phyloP scores from a whole-genome alignment of 805 yeast genomes.

The Schizosaccharomyces japonicus region DNA sequence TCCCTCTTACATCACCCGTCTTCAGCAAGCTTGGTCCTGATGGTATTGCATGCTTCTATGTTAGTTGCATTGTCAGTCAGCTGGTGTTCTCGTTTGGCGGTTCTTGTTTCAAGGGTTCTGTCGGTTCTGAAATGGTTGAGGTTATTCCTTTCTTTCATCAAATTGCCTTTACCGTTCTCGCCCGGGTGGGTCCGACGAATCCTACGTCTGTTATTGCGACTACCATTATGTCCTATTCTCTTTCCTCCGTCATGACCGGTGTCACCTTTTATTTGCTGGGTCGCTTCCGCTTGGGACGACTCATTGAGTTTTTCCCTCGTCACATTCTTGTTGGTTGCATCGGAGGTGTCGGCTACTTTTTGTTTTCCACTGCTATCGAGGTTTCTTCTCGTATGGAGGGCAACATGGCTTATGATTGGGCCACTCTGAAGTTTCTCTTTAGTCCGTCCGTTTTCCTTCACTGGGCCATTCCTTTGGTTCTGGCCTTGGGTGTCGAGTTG shows the following conservation, averaged over 20 bases:
- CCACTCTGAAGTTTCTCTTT: constrained; percentile 15
- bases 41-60: constrained; percentile 83
- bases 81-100: constrained; percentile 74
- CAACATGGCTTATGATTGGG: constrained; percentile 34
- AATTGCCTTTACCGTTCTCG: constrained; percentile 57
- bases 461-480: constrained; percentile 45
- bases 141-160: constrained; percentile 95
- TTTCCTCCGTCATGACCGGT: constrained; percentile 72
- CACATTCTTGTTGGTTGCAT: constrained; percentile 92
- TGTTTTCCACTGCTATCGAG: constrained; percentile 73
- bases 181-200: constrained; percentile 27
- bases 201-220: constrained; percentile 44
- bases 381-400: constrained; percentile 67
- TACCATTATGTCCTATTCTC: constrained; percentile 61
- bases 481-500: constrained; percentile 36
- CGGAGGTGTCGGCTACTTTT: constrained; percentile 93
- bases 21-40: constrained; percentile 64
- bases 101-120: constrained; percentile 68
- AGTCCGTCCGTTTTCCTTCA: constrained; percentile 28
- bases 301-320: constrained; percentile 87
- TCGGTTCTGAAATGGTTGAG: constrained; percentile 96
- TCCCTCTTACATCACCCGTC: constrained; percentile 63
- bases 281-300: constrained; percentile 50
- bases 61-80: constrained; percentile 76
- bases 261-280: constrained; percentile 56